These are phyloP conservation scores for Cyberlindnera galapagoensis DNA, from an alignment of 805 yeast species.

Conservation along the genomic window DNA sequence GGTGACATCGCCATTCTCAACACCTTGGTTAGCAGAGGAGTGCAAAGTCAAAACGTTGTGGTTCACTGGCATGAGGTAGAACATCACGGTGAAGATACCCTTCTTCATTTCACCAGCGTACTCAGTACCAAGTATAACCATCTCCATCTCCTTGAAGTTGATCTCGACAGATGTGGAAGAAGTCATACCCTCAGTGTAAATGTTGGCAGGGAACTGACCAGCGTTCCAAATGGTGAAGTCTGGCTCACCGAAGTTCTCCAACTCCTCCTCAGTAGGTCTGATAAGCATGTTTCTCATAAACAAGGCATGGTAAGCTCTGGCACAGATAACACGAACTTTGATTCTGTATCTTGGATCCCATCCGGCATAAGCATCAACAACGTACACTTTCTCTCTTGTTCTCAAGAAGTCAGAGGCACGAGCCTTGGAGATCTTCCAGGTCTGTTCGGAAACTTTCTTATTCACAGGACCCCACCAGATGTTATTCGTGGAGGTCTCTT, in stretches of 20 bases:
- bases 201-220: constrained; percentile 97
- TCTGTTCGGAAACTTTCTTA: constrained; percentile 86
- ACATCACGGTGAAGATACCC: constrained; percentile 98
- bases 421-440: constrained; percentile 93
- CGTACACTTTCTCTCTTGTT: constrained; percentile 90
- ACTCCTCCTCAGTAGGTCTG: constrained; percentile 88
- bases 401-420: constrained; percentile 96
- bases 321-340: constrained; percentile 93
- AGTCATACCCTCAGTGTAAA: constrained; percentile 95
- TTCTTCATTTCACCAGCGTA: constrained; percentile 99
- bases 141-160: constrained; percentile 95
- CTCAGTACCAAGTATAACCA: constrained; percentile 98
- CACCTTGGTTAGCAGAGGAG: constrained; percentile 92
- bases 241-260: constrained; percentile 88
- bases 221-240: constrained; percentile 98
- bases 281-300: constrained; percentile 98
- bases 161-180: constrained; percentile 93
- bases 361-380: constrained; percentile 96
- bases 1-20: constrained; percentile 75
- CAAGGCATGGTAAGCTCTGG: constrained; percentile 96
- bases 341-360: constrained; percentile 98
- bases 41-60: constrained; percentile 89
- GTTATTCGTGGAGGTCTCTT: constrained; percentile 72
- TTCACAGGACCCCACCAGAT: constrained; percentile 99
- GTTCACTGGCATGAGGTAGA: constrained; percentile 94